Percentiles rank a stretch among this genome's conserved stretches.
phyloP scores from a whole-genome alignment of 1,284 basidiomycete species.

The Ustilago bromivora region DNA sequence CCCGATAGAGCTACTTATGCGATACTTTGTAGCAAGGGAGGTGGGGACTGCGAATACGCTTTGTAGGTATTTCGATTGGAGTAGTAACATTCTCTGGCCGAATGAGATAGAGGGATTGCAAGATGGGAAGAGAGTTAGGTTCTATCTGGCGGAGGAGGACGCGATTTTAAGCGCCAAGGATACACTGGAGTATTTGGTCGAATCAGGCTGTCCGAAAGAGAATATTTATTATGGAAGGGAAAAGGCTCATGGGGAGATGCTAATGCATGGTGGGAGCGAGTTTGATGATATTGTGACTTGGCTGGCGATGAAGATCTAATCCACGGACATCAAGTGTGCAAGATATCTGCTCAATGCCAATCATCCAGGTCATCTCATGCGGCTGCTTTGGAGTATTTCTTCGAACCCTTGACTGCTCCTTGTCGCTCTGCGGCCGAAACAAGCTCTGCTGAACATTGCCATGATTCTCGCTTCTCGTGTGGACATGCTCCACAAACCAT shows the following conservation, averaged over 20 bases:
- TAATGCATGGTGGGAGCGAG: slow-evolving; percentile 54
- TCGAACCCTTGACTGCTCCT: too few species aligned
- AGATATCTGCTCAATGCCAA: too few species aligned
- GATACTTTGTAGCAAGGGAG: slow-evolving; percentile 64
- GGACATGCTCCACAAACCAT: too few species aligned
- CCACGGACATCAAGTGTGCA: too few species aligned
- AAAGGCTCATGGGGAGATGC: slow-evolving; percentile 56
- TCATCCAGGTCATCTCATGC: too few species aligned
- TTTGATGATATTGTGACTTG: slow-evolving; percentile 41
- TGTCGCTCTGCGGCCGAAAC: not conserved
- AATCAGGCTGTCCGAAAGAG: slow-evolving; percentile 47
- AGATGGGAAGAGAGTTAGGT: slow-evolving; percentile 33
- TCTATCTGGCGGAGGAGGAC: slow-evolving; percentile 62
- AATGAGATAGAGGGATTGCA: slow-evolving; percentile 55
- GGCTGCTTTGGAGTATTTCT: too few species aligned
- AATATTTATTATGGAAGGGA: slow-evolving; percentile 33
- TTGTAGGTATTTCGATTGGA: slow-evolving; percentile 64
- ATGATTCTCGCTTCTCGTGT: too few species aligned
- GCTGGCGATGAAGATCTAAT: slow-evolving; percentile 14
- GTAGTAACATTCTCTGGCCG: slow-evolving; percentile 62
- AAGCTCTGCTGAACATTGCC: not conserved
- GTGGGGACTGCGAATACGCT: slow-evolving; percentile 60
- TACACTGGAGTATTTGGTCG: slow-evolving; percentile 53
- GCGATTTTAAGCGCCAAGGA: slow-evolving; percentile 55
- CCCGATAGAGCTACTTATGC: slow-evolving; percentile 60